phyloP scores from a whole-genome alignment of 2,329 filamentous ascomycete genomes.

The Hyphodiscus sp. region DNA sequence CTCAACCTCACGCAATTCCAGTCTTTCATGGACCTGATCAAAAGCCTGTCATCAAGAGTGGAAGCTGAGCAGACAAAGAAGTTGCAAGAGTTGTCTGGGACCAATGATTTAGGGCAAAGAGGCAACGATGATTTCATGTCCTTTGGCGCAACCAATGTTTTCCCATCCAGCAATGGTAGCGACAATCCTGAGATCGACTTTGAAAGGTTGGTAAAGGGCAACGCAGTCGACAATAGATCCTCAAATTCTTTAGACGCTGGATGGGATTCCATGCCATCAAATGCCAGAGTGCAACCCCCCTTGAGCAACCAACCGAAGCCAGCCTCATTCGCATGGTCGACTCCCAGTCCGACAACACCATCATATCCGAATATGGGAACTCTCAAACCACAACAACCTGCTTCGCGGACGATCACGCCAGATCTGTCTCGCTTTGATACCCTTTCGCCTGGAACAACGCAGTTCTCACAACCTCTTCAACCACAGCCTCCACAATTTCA shows the following conservation, averaged over 20 bases:
- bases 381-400: conserved; percentile 31
- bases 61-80: conserved; percentile 87
- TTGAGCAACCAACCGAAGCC: conserved; percentile 33
- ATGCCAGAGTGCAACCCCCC: conserved; percentile 32
- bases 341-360: conserved; percentile 40
- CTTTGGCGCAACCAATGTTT: conserved; percentile 56
- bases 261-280: conserved; percentile 42
- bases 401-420: conserved; percentile 52
- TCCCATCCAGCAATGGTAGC: conserved; percentile 46
- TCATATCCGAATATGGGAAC: conserved; percentile 14
- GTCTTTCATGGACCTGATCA: conserved; percentile 84
- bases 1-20: conserved; percentile 85
- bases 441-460: conserved; percentile 52
- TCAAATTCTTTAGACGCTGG: conserved; percentile 39
- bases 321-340: conserved; percentile 59
- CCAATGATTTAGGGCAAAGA: conserved; percentile 41
- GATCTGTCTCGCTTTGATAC: conserved; percentile 49
- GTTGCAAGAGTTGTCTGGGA: conserved; percentile 71
- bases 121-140: conserved; percentile 62
- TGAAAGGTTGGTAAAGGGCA: conserved; percentile 81
- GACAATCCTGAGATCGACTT: conserved; percentile 76
- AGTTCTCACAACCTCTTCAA: conserved; percentile 50
- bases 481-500: conserved; percentile 37
- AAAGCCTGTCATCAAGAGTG: conserved; percentile 67
- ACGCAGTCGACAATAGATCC: conserved; percentile 31